Conservation (phyloP, 106 monocot species). For the Acorus gramineus region DNA sequence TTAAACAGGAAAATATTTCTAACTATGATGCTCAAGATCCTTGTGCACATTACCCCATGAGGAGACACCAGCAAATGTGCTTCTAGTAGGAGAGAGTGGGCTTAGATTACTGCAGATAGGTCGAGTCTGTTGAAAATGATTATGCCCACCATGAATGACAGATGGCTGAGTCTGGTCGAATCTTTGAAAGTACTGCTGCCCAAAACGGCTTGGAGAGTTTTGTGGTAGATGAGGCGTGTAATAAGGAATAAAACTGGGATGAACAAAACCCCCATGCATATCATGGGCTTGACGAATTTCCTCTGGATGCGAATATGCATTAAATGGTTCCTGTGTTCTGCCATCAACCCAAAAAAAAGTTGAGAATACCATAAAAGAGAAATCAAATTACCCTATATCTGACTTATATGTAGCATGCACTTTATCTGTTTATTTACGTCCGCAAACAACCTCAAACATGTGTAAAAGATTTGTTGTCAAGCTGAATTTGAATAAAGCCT, state of each 20-base stretch:
- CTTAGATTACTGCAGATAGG: conserved; percentile 20
- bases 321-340: conserved; percentile 43
- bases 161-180: conserved; percentile 22
- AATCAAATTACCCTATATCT: neutral
- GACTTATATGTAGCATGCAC: neutral
- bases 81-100: conserved; percentile 24
- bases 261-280: conserved; percentile 26
- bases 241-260: neutral
- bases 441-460: too few relatives aligned
- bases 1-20: too few relatives aligned
- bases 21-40: too few relatives aligned
- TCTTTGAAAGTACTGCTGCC: conserved; percentile 48
- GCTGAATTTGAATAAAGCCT: too few relatives aligned
- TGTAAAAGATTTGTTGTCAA: too few relatives aligned
- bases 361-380: neutral
- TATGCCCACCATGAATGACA: conserved; percentile 16
- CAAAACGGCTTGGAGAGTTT: conserved; percentile 48
- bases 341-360: conserved; percentile 7
- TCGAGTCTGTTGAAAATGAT: conserved; percentile 15
- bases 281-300: conserved; percentile 27
- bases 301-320: conserved; percentile 22
- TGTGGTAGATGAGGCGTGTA: conserved; percentile 23
- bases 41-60: conserved; percentile 51
- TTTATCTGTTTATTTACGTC: too few relatives aligned
- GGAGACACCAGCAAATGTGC: conserved; percentile 26